phyloP scores from a whole-genome alignment of 1,284 basidiomycete genomes.

The Trichosporon asahii region DNA sequence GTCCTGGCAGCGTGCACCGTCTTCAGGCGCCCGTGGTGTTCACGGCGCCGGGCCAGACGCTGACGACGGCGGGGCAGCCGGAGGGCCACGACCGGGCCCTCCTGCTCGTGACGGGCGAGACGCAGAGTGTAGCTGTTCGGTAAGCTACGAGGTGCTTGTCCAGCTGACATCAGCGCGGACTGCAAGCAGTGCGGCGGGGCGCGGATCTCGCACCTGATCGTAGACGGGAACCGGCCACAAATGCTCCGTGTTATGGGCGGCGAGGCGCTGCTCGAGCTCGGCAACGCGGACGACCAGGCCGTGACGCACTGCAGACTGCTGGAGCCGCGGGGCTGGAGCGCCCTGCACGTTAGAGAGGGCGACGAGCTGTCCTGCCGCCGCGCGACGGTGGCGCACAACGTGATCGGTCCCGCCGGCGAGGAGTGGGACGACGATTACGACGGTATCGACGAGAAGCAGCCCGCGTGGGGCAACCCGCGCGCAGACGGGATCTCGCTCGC shows the following conservation, averaged over 20 bases:
- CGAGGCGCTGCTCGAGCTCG: conserved; percentile 49
- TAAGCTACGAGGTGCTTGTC: conserved; percentile 17
- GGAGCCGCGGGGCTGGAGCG: conserved; percentile 53
- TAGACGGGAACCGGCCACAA: conserved; percentile 51
- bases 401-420: conserved; percentile 52
- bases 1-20: conserved; percentile 46
- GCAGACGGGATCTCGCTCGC: conserved; percentile 53
- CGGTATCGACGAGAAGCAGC: conserved; percentile 38
- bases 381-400: conserved; percentile 43
- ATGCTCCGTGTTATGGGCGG: conserved; percentile 47
- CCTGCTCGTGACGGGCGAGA: conserved; percentile 43
- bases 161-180: conserved; percentile 43
- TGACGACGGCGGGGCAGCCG: conserved; percentile 44
- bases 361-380: conserved; percentile 46
- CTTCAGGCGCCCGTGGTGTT: conserved; percentile 43
- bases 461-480: conserved; percentile 47
- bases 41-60: conserved; percentile 42
- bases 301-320: conserved; percentile 48
- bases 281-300: conserved; percentile 47
- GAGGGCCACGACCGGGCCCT: conserved; percentile 41
- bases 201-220: conserved; percentile 41
- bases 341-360: conserved; percentile 52
- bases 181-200: conserved; percentile 43
- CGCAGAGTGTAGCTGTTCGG: conserved; percentile 45
- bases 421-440: conserved; percentile 54